phyloP scores from a whole-genome alignment of 805 yeast species.

The Wickerhamomyces strasburgensis region DNA sequence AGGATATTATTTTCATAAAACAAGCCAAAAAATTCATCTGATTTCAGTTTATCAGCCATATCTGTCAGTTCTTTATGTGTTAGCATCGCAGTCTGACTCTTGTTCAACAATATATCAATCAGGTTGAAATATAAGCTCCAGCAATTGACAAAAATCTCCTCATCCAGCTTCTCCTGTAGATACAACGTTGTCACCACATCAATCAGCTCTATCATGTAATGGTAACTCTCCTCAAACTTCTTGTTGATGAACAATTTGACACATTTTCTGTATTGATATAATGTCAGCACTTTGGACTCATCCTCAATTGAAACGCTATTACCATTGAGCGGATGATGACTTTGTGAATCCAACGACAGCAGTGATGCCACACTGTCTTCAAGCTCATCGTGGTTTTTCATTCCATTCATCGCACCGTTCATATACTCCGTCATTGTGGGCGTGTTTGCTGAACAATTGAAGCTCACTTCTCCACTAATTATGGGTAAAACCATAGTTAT shows the following conservation, averaged over 20 bases:
- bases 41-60: constrained; percentile 5
- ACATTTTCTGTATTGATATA: constrained; percentile 16
- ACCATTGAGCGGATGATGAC: background rate
- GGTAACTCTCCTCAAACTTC: constrained; percentile 20
- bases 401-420: constrained; percentile 3
- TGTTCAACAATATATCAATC: constrained; percentile 22
- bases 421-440: constrained; percentile 12
- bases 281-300: constrained; percentile 9
- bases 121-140: constrained; percentile 26
- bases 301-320: constrained; percentile 6
- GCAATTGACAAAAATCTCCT: constrained; percentile 13
- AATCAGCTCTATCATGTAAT: constrained; percentile 3
- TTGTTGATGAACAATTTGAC: constrained; percentile 24
- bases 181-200: constrained; percentile 8
- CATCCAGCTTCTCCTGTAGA: constrained; percentile 11
- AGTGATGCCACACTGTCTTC: constrained; percentile 12
- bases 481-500: too few species aligned
- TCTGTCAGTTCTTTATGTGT: constrained; percentile 2
- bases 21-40: constrained; percentile 14
- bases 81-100: constrained; percentile 5
- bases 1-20: constrained; percentile 9
- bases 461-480: too few species aligned
- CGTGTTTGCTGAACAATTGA: too few species aligned
- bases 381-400: constrained; percentile 1
- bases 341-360: constrained; percentile 4